phyloP scores from a whole-genome alignment of 2,329 filamentous ascomycete genomes.

The Scedosporium dehoogii region DNA sequence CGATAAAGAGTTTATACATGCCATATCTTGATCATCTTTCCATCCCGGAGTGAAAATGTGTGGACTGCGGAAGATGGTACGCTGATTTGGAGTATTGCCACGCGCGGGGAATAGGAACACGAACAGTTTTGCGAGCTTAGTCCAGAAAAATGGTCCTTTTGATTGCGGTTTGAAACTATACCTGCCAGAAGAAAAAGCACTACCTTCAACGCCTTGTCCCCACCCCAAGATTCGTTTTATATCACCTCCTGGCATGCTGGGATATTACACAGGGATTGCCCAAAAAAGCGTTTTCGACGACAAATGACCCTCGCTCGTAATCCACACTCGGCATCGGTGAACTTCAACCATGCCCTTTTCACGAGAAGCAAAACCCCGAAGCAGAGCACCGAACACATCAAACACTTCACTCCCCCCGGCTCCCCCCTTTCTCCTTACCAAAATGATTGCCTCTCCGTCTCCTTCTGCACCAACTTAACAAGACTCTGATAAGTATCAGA shows the following conservation, averaged over 20 bases:
- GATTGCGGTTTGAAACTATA: background rate
- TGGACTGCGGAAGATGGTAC: too few relatives aligned
- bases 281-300: background rate
- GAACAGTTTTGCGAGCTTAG: background rate
- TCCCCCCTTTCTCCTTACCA: slow-evolving; percentile 17
- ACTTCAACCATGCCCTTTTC: background rate
- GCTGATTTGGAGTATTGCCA: too few relatives aligned
- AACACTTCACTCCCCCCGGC: background rate
- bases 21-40: background rate
- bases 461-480: slow-evolving; percentile 57
- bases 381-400: background rate
- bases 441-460: slow-evolving; percentile 47
- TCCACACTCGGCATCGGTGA: background rate
- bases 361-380: background rate
- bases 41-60: background rate
- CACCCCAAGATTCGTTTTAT: slow-evolving; percentile 3
- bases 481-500: slow-evolving; percentile 54
- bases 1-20: background rate
- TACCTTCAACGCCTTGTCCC: background rate
- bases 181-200: slow-evolving; percentile 1
- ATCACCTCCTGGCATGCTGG: slow-evolving; percentile 4
- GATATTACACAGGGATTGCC: slow-evolving; percentile 6
- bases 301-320: background rate
- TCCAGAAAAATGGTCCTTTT: background rate
- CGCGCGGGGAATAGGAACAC: background rate